Evolutionary conservation across 176 grass and related monocot genomes (phyloP).

Genomic region (Oropetium thomaeum): DNA sequence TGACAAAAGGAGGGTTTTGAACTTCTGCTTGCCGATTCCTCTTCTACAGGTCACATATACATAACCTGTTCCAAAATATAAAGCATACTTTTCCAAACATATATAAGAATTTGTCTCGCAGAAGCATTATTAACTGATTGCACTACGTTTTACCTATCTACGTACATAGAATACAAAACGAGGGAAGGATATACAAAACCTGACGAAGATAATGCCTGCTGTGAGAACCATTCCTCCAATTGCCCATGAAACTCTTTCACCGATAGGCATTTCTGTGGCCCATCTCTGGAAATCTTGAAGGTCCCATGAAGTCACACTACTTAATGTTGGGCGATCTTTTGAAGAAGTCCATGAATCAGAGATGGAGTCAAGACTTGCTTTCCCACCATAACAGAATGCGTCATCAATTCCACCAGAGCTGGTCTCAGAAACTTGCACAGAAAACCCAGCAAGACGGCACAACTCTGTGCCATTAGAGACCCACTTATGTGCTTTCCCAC

Average conservation of each 20-base stretch:
- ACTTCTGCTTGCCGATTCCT: background rate
- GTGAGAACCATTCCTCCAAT: conserved; percentile 96
- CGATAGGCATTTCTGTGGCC: conserved; percentile 47
- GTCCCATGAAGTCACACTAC: conserved; percentile 35
- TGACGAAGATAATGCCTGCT: conserved; percentile 68
- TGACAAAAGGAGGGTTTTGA: background rate
- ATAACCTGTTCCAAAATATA: background rate
- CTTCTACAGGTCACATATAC: background rate
- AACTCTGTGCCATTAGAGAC: conserved; percentile 86
- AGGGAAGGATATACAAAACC: conserved; percentile 35
- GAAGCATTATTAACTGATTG: background rate
- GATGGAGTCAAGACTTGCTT: conserved; percentile 83
- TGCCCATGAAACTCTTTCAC: conserved; percentile 82
- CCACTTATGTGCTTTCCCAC: conserved; percentile 82
- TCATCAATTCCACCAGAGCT: conserved; percentile 41
- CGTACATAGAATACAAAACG: conserved; percentile 1
- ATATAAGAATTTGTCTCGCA: background rate
- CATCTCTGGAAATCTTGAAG: conserved; percentile 56
- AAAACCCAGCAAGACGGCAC: conserved; percentile 75
- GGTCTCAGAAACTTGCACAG: conserved; percentile 53
- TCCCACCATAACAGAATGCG: conserved; percentile 92
- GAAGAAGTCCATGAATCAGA: conserved; percentile 63
- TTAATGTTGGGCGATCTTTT: conserved; percentile 46
- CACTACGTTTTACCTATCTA: background rate
- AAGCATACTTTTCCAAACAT: background rate